Evolutionary conservation across 2,329 filamentous ascomycete genomes (phyloP).

Genomic region (Ascochyta koolunga): DNA sequence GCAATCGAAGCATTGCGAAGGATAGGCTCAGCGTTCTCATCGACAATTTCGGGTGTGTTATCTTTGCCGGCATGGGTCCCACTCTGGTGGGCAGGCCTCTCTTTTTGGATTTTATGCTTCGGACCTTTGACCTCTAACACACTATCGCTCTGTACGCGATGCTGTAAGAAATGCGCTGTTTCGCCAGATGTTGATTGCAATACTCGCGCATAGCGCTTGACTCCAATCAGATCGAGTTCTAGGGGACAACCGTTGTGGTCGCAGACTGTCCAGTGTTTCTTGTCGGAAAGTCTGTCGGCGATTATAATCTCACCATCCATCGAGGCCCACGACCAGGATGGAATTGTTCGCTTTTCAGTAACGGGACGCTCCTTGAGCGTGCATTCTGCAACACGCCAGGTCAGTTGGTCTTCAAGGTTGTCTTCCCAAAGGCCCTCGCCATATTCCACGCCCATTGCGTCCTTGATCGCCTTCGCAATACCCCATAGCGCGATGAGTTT

Average conservation of each 20-base stretch:
- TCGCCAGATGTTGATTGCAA: neutral
- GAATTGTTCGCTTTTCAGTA: conserved; percentile 17
- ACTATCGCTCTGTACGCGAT: conserved; percentile 20
- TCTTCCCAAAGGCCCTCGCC: conserved; percentile 31
- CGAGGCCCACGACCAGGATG: conserved; percentile 33
- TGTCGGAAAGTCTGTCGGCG: conserved; percentile 19
- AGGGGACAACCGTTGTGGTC: conserved; percentile 21
- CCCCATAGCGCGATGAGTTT: conserved; percentile 37
- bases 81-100: neutral
- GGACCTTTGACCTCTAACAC: conserved; percentile 10
- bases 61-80: neutral
- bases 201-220: conserved; percentile 1
- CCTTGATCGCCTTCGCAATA: conserved; percentile 36
- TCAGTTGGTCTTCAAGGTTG: conserved; percentile 33
- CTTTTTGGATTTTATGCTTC: conserved; percentile 1
- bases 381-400: conserved; percentile 30
- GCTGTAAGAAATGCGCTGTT: conserved; percentile 2
- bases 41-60: neutral
- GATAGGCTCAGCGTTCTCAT: conserved; percentile 19
- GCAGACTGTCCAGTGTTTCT: conserved; percentile 17
- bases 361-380: conserved; percentile 13
- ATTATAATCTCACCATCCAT: conserved; percentile 26
- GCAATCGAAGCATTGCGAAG: conserved; percentile 20
- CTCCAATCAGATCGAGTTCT: conserved; percentile 19
- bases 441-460: conserved; percentile 26